Base-by-base conservation (phyloP, 2,329 filamentous ascomycete genomes). In the Zymoseptoria pseudotritici region DNA sequence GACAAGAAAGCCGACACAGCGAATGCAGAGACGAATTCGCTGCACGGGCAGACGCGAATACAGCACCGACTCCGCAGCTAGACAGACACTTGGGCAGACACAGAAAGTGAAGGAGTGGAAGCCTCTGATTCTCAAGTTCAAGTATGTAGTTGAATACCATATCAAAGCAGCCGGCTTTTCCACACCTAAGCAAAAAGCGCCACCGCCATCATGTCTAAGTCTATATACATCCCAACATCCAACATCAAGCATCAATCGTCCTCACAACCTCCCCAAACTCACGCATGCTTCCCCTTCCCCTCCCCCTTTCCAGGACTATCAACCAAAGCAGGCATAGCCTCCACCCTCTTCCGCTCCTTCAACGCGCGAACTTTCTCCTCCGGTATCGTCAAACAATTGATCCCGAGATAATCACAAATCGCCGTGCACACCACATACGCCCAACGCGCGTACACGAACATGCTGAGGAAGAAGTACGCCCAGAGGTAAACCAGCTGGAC, bases 361-460 rank as follows among this genome's bases (percentile, higher is more conserved):
- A 72, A 58, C 17, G 65, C 67, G 55, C 63, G 67, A 66, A 68
- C 71, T 58, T 73, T 75, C 52, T 73, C 71, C 52, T 68, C 66
- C 2, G 78, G 77, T 62, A 99, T 97, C 0, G 92, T 97, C 66
- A 99, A 78, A 70, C 93, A 96, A 71, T 93, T 94, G 79, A 99
- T 99, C 63, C 90, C 91, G 22, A 99, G 79, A 76, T 89, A 97
- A 58, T 87, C 82, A 77, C 94, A 97, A 69, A 99, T 97, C 72
- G 88, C 89, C 63, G 86, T 89, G 70, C 96, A 91, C 54, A 97
- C 92, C 50, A 96, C 80, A 69, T 89, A 88, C 0, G 94, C 94
- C 94, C 94, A 99, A 67, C 89, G 85, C 74, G 89, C 92, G 76
- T 99, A 99, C 2, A 90, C 89, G n/a, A 92, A 77, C 53, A 86